Base-by-base conservation (phyloP, 2,329 filamentous ascomycete genomes). In the Onygenales sp. region DNA sequence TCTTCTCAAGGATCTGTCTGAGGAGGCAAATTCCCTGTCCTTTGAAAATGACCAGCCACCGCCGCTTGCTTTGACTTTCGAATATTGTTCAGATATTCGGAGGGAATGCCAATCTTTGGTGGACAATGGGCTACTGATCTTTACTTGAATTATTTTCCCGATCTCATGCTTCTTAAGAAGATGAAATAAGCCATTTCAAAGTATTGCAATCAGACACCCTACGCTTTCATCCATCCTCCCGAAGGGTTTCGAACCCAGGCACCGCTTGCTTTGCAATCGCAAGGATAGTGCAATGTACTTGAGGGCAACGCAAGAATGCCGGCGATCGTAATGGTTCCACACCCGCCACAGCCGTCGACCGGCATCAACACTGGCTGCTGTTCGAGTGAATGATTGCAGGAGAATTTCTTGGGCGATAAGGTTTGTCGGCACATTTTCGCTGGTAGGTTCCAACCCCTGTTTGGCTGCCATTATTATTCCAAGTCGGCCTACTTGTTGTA, bases 11-110 rank as follows among this genome's bases (percentile, higher is more conserved):
- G 51, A 48, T 40, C 32, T 52, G 13, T 39, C 6, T 48, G 33
- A 52, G 48, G 51, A 52, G 57, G 39, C 51, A 65, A 7, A 65
- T 50, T 36, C 45, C 11, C 32, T 48, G 45, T 48, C 4, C n/a
- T 48, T 4, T 10, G 45, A 36, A 48, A 34, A 3, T 34, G 45
- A 48, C 27, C 32, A 14, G 45, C n/a, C 45, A 48, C 45, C 3
- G 10, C 27, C 45, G 2, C n/a, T 36, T 48, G 21, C 32, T 48
- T 48, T 48, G 27, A 48, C 4, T 10, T 32, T 31, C 8, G 45
- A 34, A 33, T 48, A 32, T 48, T 48, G 45, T 34, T 48, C 45
- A 48, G 14, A 32, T 48, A 36, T 48, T 27, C 21, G 32, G 32
- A 48, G 45, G 13, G 45, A 48, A 48, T 48, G 45, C 32, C 45